Percentiles rank a stretch among this genome's conserved stretches.
Conservation (phyloP, 371 early-diverging fungal species). For the Mortierella sp. region DNA sequence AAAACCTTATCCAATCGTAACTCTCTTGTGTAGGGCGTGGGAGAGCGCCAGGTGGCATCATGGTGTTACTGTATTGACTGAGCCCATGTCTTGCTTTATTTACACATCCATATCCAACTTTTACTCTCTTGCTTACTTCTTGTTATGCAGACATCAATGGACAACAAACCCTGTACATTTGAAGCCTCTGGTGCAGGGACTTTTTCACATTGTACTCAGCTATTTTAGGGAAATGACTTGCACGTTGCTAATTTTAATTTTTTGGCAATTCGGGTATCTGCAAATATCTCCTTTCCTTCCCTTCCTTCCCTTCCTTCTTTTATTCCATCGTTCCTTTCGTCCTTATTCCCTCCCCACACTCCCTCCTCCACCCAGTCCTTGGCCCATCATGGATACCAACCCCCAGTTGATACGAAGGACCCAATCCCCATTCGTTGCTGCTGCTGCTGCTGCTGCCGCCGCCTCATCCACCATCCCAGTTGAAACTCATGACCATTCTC, state of each 20-base stretch:
- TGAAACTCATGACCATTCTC: slow-evolving; percentile 21
- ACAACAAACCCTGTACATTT: background rate
- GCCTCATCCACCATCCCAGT: slow-evolving; percentile 38
- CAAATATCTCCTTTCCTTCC: background rate
- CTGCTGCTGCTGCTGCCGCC: slow-evolving; percentile 42
- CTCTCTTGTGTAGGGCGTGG: background rate
- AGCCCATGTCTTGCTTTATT: background rate
- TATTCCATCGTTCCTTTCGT: background rate
- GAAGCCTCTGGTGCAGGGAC: slow-evolving; percentile 2
- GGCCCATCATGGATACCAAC: slow-evolving; percentile 34
- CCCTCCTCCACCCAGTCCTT: background rate
- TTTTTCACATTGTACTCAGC: background rate
- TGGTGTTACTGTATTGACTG: background rate
- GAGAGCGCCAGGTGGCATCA: slow-evolving; percentile 10
- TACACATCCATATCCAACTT: background rate
- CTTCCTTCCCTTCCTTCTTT: background rate
- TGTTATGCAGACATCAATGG: background rate
- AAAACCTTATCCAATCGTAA: background rate
- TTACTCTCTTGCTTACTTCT: too few relatives aligned
- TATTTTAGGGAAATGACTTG: background rate
- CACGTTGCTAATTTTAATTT: background rate
- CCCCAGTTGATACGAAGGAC: slow-evolving; percentile 50
- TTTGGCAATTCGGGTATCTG: too few relatives aligned
- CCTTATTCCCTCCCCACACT: background rate
- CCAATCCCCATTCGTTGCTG: slow-evolving; percentile 51